A percentile compares a stretch with the other conserved stretches of the same genome.
Conservation (phyloP, 1,284 basidiomycete species). For the Heterobasidion annosum region DNA sequence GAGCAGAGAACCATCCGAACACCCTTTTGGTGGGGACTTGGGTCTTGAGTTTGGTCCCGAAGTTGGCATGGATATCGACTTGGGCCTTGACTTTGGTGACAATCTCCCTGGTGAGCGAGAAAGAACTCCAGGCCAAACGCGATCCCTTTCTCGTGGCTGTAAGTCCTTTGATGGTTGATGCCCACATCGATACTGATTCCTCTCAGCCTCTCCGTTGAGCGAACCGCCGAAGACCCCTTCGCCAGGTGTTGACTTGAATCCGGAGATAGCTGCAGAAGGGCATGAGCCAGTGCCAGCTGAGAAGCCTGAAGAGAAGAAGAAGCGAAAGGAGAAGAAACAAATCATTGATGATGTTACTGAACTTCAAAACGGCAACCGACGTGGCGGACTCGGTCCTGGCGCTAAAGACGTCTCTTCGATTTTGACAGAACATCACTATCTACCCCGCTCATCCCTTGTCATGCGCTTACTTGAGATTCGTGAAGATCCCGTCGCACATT, state of each 20-base stretch:
- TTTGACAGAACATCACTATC: constrained; percentile 69
- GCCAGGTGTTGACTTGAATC: constrained; percentile 36
- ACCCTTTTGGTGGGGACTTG: constrained; percentile 46
- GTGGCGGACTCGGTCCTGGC: constrained; percentile 44
- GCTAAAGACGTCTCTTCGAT: constrained; percentile 68
- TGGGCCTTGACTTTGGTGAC: constrained; percentile 68
- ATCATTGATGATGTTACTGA: constrained; percentile 82
- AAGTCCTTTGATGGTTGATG: constrained; percentile 19
- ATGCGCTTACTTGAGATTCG: constrained; percentile 80
- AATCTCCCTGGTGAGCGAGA: constrained; percentile 29
- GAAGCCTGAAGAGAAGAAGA: constrained; percentile 38
- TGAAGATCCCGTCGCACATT: constrained; percentile 77
- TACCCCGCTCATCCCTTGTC: constrained; percentile 75
- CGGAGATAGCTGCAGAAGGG: constrained; percentile 32
- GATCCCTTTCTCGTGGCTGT: constrained; percentile 64
- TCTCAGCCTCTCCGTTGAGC: constrained; percentile 62
- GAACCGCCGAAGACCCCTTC: constrained; percentile 63
- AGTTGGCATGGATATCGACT: constrained; percentile 48
- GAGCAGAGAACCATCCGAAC: constrained; percentile 55
- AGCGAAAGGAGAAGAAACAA: constrained; percentile 64
- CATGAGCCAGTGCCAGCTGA: constrained; percentile 20
- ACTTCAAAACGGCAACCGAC: constrained; percentile 62
- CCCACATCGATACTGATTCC: constrained; percentile 3
- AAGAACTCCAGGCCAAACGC: constrained; percentile 48
- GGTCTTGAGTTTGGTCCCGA: constrained; percentile 50